Evolutionary conservation across 768 basidiomycete genomes (phyloP).

Genomic region (Dictyophora rubrovolvata): DNA sequence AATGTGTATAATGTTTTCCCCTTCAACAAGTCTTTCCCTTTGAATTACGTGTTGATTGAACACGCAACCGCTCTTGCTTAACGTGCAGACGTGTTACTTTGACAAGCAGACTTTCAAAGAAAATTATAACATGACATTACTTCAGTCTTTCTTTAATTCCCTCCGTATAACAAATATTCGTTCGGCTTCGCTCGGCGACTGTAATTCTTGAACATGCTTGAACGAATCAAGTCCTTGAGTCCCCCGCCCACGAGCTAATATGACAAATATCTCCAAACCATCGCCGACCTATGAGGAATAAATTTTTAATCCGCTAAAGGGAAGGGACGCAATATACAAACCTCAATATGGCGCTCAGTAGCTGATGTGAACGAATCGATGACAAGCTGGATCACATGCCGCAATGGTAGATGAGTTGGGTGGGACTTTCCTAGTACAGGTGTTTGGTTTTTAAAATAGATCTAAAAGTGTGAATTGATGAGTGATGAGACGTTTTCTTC

Average conservation of each 20-base stretch:
- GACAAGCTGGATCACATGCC: conserved; percentile 74
- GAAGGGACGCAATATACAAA: conserved; percentile 22
- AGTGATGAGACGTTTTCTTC: neutral
- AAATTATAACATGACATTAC: neutral
- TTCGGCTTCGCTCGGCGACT: conserved; percentile 45
- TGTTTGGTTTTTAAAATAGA: conserved; percentile 95
- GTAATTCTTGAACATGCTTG: conserved; percentile 53
- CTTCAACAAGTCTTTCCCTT: neutral
- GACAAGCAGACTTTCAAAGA: too few relatives aligned
- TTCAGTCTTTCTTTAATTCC: conserved; percentile 75
- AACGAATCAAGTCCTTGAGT: conserved; percentile 48
- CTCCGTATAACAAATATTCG: conserved; percentile 65
- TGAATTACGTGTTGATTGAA: neutral
- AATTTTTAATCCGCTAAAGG: neutral
- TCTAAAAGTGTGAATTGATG: conserved; percentile 38
- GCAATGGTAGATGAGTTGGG: conserved; percentile 73
- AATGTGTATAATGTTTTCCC: too few relatives aligned
- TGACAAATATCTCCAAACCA: conserved; percentile 85
- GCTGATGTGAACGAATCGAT: conserved; percentile 96
- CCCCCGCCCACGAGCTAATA: conserved; percentile 59
- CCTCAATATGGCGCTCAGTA: conserved; percentile 97
- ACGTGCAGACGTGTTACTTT: too few relatives aligned
- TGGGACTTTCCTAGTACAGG: conserved; percentile 62
- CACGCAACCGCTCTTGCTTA: neutral
- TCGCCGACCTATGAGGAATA: conserved; percentile 67